Evolutionary conservation across 345 rosid genomes (phyloP).

Genomic region (Salix caprea): DNA sequence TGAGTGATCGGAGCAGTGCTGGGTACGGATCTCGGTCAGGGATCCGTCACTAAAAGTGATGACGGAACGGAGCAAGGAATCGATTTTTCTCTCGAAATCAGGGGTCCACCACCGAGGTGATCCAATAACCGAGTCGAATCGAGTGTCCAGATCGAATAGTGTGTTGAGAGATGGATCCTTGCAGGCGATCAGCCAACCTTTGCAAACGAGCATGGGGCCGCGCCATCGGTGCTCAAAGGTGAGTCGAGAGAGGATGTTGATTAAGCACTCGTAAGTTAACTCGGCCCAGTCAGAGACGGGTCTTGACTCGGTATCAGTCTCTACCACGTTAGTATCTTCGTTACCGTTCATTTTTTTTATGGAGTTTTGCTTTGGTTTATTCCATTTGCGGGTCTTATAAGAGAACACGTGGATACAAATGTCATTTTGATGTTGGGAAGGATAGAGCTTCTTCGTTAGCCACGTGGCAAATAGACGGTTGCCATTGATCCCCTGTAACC

Average conservation of each 20-base stretch:
- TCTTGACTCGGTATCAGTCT: conserved; percentile 15
- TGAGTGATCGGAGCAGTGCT: conserved; percentile 80
- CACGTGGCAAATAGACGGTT: not conserved
- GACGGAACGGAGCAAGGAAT: conserved; percentile 64
- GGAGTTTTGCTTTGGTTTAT: not conserved
- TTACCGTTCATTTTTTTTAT: conserved; percentile 3
- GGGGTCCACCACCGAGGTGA: conserved; percentile 56
- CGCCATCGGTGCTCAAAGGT: conserved; percentile 61
- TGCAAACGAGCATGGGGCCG: conserved; percentile 73
- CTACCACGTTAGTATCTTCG: not conserved
- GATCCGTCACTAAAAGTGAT: conserved; percentile 58
- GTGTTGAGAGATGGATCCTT: conserved; percentile 65
- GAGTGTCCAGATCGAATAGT: conserved; percentile 56
- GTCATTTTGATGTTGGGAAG: not conserved
- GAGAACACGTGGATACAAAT: not conserved
- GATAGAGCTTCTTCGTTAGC: not conserved
- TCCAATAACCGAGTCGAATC: conserved; percentile 50
- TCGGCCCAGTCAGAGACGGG: conserved; percentile 61
- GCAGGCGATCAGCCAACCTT: conserved; percentile 62
- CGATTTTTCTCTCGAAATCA: conserved; percentile 62
- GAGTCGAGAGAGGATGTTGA: conserved; percentile 67
- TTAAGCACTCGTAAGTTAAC: conserved; percentile 61
- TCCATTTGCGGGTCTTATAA: not conserved
- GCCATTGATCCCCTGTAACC: not conserved
- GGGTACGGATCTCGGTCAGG: conserved; percentile 52